phyloP scores from a whole-genome alignment of 2,329 filamentous ascomycete species.

The Neonectria hederae region DNA sequence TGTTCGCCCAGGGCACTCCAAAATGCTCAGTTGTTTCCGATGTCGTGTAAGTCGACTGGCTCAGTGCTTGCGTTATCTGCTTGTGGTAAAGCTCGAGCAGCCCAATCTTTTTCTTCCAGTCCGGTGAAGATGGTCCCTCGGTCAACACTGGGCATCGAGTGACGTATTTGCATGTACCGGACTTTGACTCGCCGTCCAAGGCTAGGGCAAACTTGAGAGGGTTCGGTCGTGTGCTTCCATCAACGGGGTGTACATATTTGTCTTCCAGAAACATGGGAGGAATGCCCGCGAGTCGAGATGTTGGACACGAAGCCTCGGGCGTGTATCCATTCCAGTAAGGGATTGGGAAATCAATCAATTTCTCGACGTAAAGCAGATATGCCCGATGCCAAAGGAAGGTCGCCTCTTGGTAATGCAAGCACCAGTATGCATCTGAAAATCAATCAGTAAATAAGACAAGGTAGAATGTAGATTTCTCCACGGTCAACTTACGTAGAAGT shows the following conservation, averaged over 20 bases:
- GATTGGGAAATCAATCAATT: constrained; percentile 13
- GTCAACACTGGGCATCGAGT: constrained; percentile 3
- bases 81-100: constrained; percentile 16
- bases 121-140: neutral
- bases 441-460: neutral
- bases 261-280: constrained; percentile 16
- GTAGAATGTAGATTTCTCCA: too few species aligned
- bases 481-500: constrained; percentile 6
- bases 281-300: constrained; percentile 9
- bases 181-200: constrained; percentile 1
- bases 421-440: constrained; percentile 16
- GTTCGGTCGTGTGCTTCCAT: constrained; percentile 1
- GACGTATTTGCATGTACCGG: constrained; percentile 2
- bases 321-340: constrained; percentile 23
- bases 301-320: neutral
- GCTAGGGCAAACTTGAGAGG: constrained; percentile 18
- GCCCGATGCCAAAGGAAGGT: constrained; percentile 22
- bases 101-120: constrained; percentile 10
- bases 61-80: constrained; percentile 14
- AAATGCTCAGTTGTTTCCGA: neutral
- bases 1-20: constrained; percentile 14
- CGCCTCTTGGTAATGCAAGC: constrained; percentile 22
- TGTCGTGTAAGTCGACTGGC: constrained; percentile 6
- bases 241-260: constrained; percentile 6
- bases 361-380: constrained; percentile 18